Base-by-base conservation (phyloP, 192 early-diverging fungal genomes). In the Allomyces arbusculus region DNA sequence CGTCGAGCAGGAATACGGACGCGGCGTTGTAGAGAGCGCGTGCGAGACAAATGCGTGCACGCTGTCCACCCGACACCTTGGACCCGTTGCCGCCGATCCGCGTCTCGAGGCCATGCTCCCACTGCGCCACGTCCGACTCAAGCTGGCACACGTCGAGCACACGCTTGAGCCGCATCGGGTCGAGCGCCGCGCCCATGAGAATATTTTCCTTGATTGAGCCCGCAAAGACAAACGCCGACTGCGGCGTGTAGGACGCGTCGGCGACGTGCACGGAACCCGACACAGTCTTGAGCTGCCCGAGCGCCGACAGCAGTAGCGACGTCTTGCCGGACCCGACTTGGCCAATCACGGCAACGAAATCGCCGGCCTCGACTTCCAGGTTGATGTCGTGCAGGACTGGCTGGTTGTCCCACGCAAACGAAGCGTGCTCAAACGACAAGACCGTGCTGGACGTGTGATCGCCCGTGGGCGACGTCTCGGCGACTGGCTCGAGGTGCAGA, bases 261-360 rank as follows among this genome's bases (percentile, higher is more conserved):
- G 33, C 2, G 7, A 40, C 33, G 7, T 40, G 33, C 0, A 40
- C 33, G 33, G 33, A 40, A 8, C 33, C 33, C 33, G 33, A 40
- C 33, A 40, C 33, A 7, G 33, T 40, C 33, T 40, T 40, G 33
- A 40, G 33, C 33, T 40, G 33, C 33, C 85, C 77, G 33, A 80
- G 64, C 23, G 85, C 65, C 10, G 84, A 82, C 61, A 73, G 66
- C 61, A 84, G 65, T 22, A 86, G 67, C 23, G 80, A 81, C 25
- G 82, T 80, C 70, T 88, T 88, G 66, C 86, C 86, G 1, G 74
- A 71, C 10, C 86, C 86, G 10, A 87, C 85, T 10, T 73, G 69
- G 24, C 86, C 85, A 66, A 85, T 74, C 23, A 88, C 76, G 1
- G 81, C 81, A 0, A 83, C 79, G 24, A 89, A 74, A 64, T 72